Conservation (phyloP, 1,139 yeast species). For the Saccharomycopsis crataegensis region DNA sequence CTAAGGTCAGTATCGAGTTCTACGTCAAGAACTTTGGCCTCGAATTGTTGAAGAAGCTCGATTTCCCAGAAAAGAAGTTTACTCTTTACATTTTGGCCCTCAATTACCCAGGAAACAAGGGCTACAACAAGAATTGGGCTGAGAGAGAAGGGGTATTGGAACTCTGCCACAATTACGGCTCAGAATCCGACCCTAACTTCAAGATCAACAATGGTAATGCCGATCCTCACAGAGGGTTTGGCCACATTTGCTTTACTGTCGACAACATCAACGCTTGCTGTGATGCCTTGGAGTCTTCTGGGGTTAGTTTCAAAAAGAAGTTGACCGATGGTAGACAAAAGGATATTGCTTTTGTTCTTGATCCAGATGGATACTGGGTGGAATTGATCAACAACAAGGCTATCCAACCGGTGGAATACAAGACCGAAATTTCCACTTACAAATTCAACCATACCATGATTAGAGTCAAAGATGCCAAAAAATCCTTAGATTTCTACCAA, state of each 20-base stretch:
- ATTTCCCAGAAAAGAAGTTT: constrained; percentile 49
- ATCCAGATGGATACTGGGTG: constrained; percentile 96
- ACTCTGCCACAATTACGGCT: constrained; percentile 74
- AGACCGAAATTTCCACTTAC: constrained; percentile 38
- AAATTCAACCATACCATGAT: constrained; percentile 89
- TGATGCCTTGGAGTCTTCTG: constrained; percentile 42
- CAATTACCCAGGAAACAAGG: constrained; percentile 38
- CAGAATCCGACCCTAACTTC: constrained; percentile 53
- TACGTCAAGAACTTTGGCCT: constrained; percentile 74
- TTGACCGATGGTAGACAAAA: constrained; percentile 85
- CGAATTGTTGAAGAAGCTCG: constrained; percentile 46
- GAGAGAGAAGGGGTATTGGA: constrained; percentile 76
- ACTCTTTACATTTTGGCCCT: constrained; percentile 64
- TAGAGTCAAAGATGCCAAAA: constrained; percentile 77
- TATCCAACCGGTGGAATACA: constrained; percentile 31
- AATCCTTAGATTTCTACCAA: constrained; percentile 68
- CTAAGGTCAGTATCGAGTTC: constrained; percentile 62
- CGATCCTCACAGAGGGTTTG: constrained; percentile 83
- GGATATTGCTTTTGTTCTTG: constrained; percentile 87
- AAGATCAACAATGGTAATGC: constrained; percentile 73
- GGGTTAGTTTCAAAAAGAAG: constrained; percentile 75
- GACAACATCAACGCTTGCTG: constrained; percentile 67
- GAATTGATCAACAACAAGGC: constrained; percentile 67
- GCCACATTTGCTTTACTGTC: constrained; percentile 85
- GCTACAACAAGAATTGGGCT: constrained; percentile 40